Percentiles rank a stretch among this genome's conserved stretches.
Evolutionary conservation across 2,329 filamentous ascomycete genomes (phyloP).

Genomic region (Onygenales sp.): DNA sequence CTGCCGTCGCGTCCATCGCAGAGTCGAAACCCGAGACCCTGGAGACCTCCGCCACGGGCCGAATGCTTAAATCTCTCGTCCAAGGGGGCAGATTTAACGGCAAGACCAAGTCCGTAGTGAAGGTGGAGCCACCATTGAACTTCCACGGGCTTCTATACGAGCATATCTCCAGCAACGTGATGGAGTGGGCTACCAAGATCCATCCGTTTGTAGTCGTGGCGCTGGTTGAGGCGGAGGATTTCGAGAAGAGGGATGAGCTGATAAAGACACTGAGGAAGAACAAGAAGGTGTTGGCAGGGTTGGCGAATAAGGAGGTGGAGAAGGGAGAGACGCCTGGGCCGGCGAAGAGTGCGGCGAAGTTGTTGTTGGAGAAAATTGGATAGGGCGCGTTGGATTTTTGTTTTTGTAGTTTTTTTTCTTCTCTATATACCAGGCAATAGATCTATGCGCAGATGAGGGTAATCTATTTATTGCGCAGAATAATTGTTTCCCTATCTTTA

Average conservation of each 20-base stretch:
- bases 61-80: conserved; percentile 85
- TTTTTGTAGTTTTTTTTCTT: neutral
- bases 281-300: conserved; percentile 55
- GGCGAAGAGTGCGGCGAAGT: conserved; percentile 39
- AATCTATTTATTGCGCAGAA: too few species aligned
- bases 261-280: conserved; percentile 62
- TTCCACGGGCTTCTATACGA: conserved; percentile 79
- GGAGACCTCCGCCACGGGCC: conserved; percentile 57
- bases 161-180: conserved; percentile 59
- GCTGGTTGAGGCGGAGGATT: conserved; percentile 65
- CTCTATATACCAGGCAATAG: too few species aligned
- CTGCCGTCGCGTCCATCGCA: conserved; percentile 48
- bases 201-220: conserved; percentile 81
- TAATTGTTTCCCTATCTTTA: too few species aligned
- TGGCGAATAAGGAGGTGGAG: conserved; percentile 47
- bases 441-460: too few species aligned
- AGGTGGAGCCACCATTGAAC: conserved; percentile 63
- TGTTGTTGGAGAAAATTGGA: conserved; percentile 28
- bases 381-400: neutral
- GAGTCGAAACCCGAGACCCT: conserved; percentile 43
- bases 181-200: conserved; percentile 76
- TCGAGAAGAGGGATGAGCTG: conserved; percentile 57
- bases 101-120: conserved; percentile 58
- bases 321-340: conserved; percentile 30
- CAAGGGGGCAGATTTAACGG: conserved; percentile 81